Conservation (phyloP, 2,329 filamentous ascomycete genomes). For the Colletotrichum australisinense region DNA sequence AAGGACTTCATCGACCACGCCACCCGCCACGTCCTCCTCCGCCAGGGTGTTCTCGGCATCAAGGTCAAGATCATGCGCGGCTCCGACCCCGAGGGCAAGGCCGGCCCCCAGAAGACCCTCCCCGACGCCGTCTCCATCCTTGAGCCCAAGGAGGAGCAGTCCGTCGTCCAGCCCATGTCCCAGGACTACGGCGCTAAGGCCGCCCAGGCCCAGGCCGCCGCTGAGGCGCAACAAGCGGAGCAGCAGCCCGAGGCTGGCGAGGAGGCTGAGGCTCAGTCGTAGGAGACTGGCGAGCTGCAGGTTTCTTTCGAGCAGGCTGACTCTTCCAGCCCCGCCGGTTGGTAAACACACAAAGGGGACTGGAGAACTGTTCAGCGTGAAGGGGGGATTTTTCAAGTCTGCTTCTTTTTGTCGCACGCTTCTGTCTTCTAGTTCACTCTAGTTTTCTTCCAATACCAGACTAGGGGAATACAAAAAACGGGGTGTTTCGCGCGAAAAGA, state of each 20-base stretch:
- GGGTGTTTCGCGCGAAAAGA: slow-evolving; percentile 24
- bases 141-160: slow-evolving; percentile 99
- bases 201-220: slow-evolving; percentile 72
- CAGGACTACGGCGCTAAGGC: slow-evolving; percentile 99
- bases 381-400: slow-evolving; percentile 3
- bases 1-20: slow-evolving; percentile 99
- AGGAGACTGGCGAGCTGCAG: slow-evolving; percentile 45
- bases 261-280: slow-evolving; percentile 62
- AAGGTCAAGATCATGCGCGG: slow-evolving; percentile 99
- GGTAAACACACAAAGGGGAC: not conserved
- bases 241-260: slow-evolving; percentile 65
- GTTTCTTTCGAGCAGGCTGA: slow-evolving; percentile 14
- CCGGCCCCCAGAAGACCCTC: slow-evolving; percentile 95
- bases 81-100: slow-evolving; percentile 99
- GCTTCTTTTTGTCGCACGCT: slow-evolving; percentile 16
- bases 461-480: slow-evolving; percentile 19
- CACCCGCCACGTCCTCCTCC: slow-evolving; percentile 98
- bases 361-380: not conserved
- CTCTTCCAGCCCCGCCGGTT: slow-evolving; percentile 6
- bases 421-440: slow-evolving; percentile 11
- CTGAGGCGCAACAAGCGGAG: slow-evolving; percentile 69
- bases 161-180: slow-evolving; percentile 92
- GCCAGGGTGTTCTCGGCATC: slow-evolving; percentile 99
- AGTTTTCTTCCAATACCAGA: slow-evolving; percentile 26
- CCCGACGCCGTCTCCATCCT: slow-evolving; percentile 99